Evolutionary conservation across 176 grass and related monocot species (phyloP).

Genomic region (Oryza brachyantha): DNA sequence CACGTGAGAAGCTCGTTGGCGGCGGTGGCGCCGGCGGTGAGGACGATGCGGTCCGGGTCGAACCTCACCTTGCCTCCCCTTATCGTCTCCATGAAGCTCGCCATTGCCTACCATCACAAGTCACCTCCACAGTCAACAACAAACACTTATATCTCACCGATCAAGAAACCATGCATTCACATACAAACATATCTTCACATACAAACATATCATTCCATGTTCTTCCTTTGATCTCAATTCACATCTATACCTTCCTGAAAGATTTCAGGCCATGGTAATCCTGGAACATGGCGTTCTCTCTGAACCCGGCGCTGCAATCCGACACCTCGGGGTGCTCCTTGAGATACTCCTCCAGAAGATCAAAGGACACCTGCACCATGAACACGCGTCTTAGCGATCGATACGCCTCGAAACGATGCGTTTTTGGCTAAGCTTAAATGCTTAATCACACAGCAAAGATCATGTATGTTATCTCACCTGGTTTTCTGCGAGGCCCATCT

Average conservation of each 20-base stretch:
- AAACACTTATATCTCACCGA: not conserved
- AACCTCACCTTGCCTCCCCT: slow-evolving; percentile 65
- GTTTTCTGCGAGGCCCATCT: slow-evolving; percentile 79
- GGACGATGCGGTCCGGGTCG: slow-evolving; percentile 70
- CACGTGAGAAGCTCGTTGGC: slow-evolving; percentile 83
- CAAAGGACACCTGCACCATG: slow-evolving; percentile 51
- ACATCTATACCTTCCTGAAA: slow-evolving; percentile 74
- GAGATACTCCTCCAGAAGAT: slow-evolving; percentile 72
- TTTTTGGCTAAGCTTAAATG: too few species aligned
- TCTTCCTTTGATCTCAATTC: not conserved
- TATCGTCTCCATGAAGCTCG: slow-evolving; percentile 83
- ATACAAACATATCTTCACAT: too few species aligned
- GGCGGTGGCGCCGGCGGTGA: slow-evolving; percentile 82
- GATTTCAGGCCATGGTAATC: slow-evolving; percentile 83
- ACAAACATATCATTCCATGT: not conserved
- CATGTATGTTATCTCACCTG: slow-evolving; percentile 34
- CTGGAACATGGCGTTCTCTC: slow-evolving; percentile 91
- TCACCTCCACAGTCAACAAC: not conserved
- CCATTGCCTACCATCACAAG: slow-evolving; percentile 65
- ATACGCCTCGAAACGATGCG: not conserved
- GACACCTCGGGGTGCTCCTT: slow-evolving; percentile 59
- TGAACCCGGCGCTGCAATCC: slow-evolving; percentile 44
- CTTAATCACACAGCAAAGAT: too few species aligned
- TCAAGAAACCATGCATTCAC: not conserved
- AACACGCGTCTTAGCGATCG: not conserved